Evolutionary conservation across 2,329 filamentous ascomycete genomes (phyloP).

Genomic region (Penicillium sp.): DNA sequence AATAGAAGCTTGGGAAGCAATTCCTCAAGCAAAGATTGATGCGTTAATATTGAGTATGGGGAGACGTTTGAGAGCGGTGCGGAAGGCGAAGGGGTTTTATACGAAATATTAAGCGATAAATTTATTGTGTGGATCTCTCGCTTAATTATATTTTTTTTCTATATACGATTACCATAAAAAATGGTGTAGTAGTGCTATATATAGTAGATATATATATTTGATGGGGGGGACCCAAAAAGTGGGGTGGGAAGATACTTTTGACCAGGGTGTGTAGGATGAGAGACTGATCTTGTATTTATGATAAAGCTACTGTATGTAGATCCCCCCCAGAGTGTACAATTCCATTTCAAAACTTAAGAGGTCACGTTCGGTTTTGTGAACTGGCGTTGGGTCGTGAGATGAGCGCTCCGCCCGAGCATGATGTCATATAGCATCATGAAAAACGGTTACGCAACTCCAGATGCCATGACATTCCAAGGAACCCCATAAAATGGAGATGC

Average conservation of each 20-base stretch:
- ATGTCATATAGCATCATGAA: neutral
- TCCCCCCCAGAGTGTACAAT: neutral
- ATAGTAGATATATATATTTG: no score
- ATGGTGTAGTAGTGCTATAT: no score
- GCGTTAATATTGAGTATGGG: neutral
- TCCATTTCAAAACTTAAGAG: neutral
- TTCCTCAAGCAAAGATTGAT: neutral
- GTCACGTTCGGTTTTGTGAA: neutral
- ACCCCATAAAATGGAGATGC: neutral
- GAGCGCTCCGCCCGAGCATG: neutral
- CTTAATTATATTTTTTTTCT: no score
- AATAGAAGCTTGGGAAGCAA: neutral
- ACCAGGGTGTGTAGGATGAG: neutral
- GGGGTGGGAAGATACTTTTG: no score
- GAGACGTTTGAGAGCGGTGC: neutral
- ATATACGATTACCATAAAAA: no score
- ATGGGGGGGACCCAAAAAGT: no score
- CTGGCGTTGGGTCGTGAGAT: neutral
- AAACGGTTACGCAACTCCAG: neutral
- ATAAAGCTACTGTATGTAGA: neutral
- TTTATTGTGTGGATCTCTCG: no score
- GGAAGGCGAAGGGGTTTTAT: neutral
- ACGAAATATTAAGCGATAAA: conserved; percentile 1
- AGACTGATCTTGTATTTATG: neutral
- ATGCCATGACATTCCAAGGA: neutral